Conservation (phyloP, 305 asterid genomes). For the Fraxinus velutina region DNA sequence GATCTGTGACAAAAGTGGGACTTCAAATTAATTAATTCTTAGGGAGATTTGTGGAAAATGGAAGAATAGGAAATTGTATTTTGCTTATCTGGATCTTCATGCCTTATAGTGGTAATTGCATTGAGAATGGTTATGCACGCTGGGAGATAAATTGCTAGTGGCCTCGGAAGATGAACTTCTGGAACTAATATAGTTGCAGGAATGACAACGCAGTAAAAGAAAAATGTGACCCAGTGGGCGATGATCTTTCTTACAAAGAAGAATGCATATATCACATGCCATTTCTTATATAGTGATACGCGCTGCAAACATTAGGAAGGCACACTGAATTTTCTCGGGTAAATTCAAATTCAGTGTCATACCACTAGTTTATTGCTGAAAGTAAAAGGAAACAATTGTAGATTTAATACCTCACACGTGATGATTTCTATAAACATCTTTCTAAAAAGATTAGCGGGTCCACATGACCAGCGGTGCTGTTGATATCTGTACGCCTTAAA, state of each 20-base stretch:
- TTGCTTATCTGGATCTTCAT: slow-evolving; percentile 20
- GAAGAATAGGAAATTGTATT: neutral
- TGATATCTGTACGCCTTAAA: slow-evolving; percentile 83
- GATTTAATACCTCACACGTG: slow-evolving; percentile 51
- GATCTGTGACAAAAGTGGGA: slow-evolving; percentile 35
- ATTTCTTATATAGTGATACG: slow-evolving; percentile 66
- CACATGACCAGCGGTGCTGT: slow-evolving; percentile 93
- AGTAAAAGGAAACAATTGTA: neutral
- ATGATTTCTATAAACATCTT: slow-evolving; percentile 73
- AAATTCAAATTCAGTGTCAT: neutral
- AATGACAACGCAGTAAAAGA: slow-evolving; percentile 41
- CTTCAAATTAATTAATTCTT: slow-evolving; percentile 3
- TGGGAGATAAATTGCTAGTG: slow-evolving; percentile 65
- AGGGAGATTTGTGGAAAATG: slow-evolving; percentile 3
- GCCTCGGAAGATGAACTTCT: slow-evolving; percentile 47
- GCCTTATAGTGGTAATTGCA: slow-evolving; percentile 55
- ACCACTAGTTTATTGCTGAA: neutral
- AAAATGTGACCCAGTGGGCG: slow-evolving; percentile 60
- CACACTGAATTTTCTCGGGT: slow-evolving; percentile 23
- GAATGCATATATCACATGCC: slow-evolving; percentile 59
- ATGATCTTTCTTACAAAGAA: slow-evolving; percentile 83
- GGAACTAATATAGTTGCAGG: slow-evolving; percentile 40
- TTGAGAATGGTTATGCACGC: slow-evolving; percentile 62
- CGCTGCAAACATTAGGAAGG: slow-evolving; percentile 53
- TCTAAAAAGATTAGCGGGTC: slow-evolving; percentile 83